These are phyloP conservation scores for Fraxinus ornus DNA, from an alignment of 305 asterid genomes.

Conservation along the genomic window DNA sequence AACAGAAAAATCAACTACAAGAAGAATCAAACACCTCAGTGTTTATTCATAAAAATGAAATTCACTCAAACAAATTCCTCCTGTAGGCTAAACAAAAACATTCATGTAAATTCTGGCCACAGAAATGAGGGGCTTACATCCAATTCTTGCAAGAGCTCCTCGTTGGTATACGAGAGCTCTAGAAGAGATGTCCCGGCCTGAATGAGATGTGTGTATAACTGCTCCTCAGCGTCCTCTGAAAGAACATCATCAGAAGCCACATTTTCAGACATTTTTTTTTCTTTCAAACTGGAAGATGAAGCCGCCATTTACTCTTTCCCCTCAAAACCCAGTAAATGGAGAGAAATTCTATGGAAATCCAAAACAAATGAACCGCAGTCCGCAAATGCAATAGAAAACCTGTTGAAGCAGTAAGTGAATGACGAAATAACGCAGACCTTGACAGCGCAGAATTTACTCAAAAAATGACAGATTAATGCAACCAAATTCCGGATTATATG, in stretches of 20 bases:
- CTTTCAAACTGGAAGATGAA: not conserved
- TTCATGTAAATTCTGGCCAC: not conserved
- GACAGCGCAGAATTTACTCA: not conserved
- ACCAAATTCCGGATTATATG: not conserved
- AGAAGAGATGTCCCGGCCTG: not conserved
- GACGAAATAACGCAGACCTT: not conserved
- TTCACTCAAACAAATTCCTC: not conserved
- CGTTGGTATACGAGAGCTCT: not conserved
- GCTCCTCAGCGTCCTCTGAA: not conserved
- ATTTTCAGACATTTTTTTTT: not conserved
- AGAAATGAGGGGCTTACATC: not conserved
- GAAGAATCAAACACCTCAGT: not conserved
- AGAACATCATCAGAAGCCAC: not conserved
- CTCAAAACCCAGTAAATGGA: not conserved
- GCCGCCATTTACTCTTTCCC: slow-evolving; percentile 5
- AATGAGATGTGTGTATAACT: not conserved
- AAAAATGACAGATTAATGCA: not conserved
- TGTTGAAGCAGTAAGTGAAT: not conserved
- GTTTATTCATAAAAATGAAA: not conserved
- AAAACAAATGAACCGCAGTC: not conserved
- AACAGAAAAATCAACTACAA: not conserved
- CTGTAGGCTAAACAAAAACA: not conserved
- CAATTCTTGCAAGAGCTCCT: slow-evolving; percentile 3
- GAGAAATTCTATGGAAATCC: not conserved
- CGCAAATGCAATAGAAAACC: not conserved